Evolutionary conservation across 805 yeast species (phyloP).

Genomic region (Candida insectorum): DNA sequence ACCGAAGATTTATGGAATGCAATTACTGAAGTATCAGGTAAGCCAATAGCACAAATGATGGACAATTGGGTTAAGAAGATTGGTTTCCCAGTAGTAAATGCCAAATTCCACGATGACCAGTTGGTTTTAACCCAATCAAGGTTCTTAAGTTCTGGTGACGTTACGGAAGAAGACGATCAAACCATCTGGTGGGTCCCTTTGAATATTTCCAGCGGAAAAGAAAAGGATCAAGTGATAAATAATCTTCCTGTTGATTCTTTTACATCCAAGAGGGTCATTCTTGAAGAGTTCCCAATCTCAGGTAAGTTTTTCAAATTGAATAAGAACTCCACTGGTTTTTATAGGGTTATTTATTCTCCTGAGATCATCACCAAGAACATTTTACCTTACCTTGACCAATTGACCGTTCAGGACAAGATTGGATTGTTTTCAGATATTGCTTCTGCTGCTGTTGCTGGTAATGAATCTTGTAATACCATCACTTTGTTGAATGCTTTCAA

Average conservation of each 20-base stretch:
- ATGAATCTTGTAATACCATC: conserved; percentile 29
- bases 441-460: conserved; percentile 48
- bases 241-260: conserved; percentile 19
- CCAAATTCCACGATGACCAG: conserved; percentile 31
- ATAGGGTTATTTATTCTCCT: conserved; percentile 51
- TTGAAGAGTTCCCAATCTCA: conserved; percentile 20
- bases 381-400: conserved; percentile 30
- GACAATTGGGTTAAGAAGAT: conserved; percentile 68
- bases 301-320: conserved; percentile 44
- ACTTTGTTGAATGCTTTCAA: conserved; percentile 43
- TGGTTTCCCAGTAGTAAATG: conserved; percentile 70
- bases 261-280: conserved; percentile 16
- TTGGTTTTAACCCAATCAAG: conserved; percentile 54
- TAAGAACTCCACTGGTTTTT: conserved; percentile 49
- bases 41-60: conserved; percentile 58
- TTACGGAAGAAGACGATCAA: conserved; percentile 51
- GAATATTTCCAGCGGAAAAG: conserved; percentile 25
- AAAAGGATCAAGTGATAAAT: neutral
- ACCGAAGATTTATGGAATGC: conserved; percentile 73
- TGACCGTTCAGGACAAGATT: conserved; percentile 48
- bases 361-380: conserved; percentile 38
- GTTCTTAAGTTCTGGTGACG: conserved; percentile 63
- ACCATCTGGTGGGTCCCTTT: conserved; percentile 61
- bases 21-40: conserved; percentile 58
- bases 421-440: conserved; percentile 54